Evolutionary conservation across 2,329 filamentous ascomycete genomes (phyloP), one percentile per base, ranked within the genome.

Genomic region (Curvularia lunata): DNA sequence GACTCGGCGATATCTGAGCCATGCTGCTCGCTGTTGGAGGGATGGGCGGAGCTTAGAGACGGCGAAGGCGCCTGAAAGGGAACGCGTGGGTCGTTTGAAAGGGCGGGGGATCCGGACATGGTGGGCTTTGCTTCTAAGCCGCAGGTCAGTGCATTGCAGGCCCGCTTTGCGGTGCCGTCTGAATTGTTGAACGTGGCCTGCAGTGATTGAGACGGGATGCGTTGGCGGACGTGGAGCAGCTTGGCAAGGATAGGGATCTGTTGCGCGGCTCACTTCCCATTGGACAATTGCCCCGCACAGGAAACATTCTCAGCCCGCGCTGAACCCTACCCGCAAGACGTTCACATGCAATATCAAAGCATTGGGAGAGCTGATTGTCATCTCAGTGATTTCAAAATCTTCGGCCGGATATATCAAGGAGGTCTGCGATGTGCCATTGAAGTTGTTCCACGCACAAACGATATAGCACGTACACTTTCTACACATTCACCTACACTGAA

Each of bases 121-220:
- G 72, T 75, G 66, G 62, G 53, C 45, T 61, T 59, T 69, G 64
- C 57, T 69, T 68, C 65, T 72, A 68, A 68, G 67, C 71, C 74
- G 70, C 72, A 74, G 65, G 68, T 73, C 70, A 72, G 70, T 76
- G 74, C 73, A 76, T 75, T 75, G 74, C 72, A 75, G 73, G 63
- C 61, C 59, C 67, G 69, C 67, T 70, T 70, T 68, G 66, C 69
- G 64, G 63, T 65, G 63, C 65, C 52, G 68, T 71, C 63, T 66
- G 68, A 68, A 65, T 64, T 67, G 70, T 70, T 70, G 60, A 68
- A 62, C 66, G 68, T 69, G 67, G 72, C 68, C 70, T 73, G 73
- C 68, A 48, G 71, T 73, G 71, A 67, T 70, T 65, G 67, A 66
- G 66, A 58, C 54, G 54, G 25, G 64, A 43, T 74, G 71, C 64